Base-by-base conservation (phyloP, 306 rosid genomes). In the Lotus japonicus region DNA sequence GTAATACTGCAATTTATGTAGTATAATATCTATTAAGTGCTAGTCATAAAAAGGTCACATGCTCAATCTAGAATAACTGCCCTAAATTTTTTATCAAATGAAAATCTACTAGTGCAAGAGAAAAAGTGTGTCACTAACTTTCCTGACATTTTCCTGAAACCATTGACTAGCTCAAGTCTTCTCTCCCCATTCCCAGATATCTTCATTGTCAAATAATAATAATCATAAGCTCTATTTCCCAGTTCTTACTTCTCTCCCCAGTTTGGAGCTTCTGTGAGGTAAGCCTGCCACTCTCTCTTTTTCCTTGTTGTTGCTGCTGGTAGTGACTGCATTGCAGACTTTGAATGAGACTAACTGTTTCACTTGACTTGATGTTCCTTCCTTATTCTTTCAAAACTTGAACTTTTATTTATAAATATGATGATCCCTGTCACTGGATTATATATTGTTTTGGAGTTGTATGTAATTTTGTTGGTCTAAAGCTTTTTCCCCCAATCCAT, bases 141-240 rank as follows among this genome's bases (percentile, higher is more conserved):
- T 21, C 57, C n/a, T 49, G 5, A 51, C 52, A 15, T 64, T 64
- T 77, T 66, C 52, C 78, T 15, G 46, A 8, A 66, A 55, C 16
- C 68, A 26, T 74, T 74, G 73, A 77, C 82, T 65, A 64, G 36
- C 14, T 55, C 18, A 51, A 57, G 82, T 70, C 81, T 23, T 78
- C 74, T 62, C 66, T 7, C 41, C 9, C 33, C 33, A 28, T 26
- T 21, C n/a, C 21, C 39, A 26, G 11, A 11, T 61, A 35, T 5
- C 55, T 16, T 50, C 14, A 0, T 0, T 35, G 36, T 31, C 36
- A 55, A 56, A 26, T 9, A 1, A 53, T 51, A 42, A 46, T 50
- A 60, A 53, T 10, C 9, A 31, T 31, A 31, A 39, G 3, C 60
- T 17, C 12, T 28, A 11, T 61, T 73, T 71, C 56, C 23, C 61